Evolutionary conservation across 257 asterid species (phyloP), one percentile per base, ranked within the genome.

Genomic region (Cordia subcordata): DNA sequence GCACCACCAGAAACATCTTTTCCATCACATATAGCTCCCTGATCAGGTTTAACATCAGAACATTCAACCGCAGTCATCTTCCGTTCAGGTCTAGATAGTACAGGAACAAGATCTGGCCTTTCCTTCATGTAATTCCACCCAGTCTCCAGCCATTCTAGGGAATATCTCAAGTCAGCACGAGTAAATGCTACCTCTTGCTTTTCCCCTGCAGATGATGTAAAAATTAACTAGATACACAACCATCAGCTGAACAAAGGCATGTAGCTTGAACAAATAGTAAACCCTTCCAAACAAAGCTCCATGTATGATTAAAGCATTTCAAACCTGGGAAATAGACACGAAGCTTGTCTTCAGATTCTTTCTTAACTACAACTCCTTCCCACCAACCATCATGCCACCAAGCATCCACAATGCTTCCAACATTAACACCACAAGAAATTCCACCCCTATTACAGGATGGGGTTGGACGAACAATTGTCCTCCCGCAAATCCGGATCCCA

Each of bases 351-450:
- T 72, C 68, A 17, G 76, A 67, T 62, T 80, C 83, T 69, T 72
- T 85, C 73, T 68, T 73, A 60, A 85, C 77, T 18, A 90, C 81
- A 46, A 90, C 75, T 42, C 96, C 98, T 76, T 90, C 95, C 98
- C 98, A 90, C 96, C 98, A 90, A 18, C 94, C 98, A 67, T 82
- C 95, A 56, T 87, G 81, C 85, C 82, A 79, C 94, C 88, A 90
- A 65, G 82, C 94, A 72, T 87, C 98, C 16, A 90, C 96, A 23
- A 77, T 42, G 22, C 75, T 69, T 53, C 96, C 96, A 55, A 78
- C 67, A 65, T 70, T 77, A 23, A 74, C 33, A 4, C 14, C 64
- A 71, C 63, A 58, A 17, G 80, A 47, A 42, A 71, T 46, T 5
- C 37, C 70, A 19, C 69, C 57, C 55, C 55, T 49, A 9, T 53